Conservation (phyloP, 2,329 filamentous ascomycete genomes). For the Claviceps cyperi region DNA sequence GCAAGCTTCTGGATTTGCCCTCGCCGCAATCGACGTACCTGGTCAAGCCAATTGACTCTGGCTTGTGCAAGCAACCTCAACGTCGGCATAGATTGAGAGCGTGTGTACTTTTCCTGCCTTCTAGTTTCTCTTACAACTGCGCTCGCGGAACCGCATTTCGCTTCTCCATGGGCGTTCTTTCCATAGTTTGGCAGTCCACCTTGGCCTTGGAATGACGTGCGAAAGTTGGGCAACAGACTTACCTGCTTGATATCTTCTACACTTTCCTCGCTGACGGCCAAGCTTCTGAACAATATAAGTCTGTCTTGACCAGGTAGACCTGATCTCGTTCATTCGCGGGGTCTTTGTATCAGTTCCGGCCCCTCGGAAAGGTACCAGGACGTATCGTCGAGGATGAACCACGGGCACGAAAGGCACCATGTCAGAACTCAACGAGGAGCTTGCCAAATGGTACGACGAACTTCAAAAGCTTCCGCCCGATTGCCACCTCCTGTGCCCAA, state of each 20-base stretch:
- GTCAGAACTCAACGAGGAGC: slow-evolving; percentile 25
- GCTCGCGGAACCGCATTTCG: not conserved
- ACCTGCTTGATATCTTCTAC: not conserved
- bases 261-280: not conserved
- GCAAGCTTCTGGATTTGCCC: no score
- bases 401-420: slow-evolving; percentile 14
- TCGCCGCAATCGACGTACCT: not conserved
- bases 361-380: not conserved
- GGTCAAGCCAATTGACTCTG: not conserved
- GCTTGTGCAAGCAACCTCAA: not conserved
- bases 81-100: not conserved
- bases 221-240: not conserved
- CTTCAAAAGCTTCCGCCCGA: slow-evolving; percentile 29
- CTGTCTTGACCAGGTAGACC: not conserved
- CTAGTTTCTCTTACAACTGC: not conserved
- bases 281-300: not conserved
- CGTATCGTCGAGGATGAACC: slow-evolving; percentile 3
- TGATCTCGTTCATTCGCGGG: not conserved
- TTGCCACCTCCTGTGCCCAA: slow-evolving; percentile 55
- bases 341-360: not conserved
- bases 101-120: not conserved
- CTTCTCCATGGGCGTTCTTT: not conserved
- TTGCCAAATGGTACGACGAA: slow-evolving; percentile 28
- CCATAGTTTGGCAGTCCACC: not conserved
- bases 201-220: not conserved